A percentile compares a stretch with the other conserved stretches of the same genome.
phyloP scores from a whole-genome alignment of 345 rosid genomes.

The Litchi chinensis region DNA sequence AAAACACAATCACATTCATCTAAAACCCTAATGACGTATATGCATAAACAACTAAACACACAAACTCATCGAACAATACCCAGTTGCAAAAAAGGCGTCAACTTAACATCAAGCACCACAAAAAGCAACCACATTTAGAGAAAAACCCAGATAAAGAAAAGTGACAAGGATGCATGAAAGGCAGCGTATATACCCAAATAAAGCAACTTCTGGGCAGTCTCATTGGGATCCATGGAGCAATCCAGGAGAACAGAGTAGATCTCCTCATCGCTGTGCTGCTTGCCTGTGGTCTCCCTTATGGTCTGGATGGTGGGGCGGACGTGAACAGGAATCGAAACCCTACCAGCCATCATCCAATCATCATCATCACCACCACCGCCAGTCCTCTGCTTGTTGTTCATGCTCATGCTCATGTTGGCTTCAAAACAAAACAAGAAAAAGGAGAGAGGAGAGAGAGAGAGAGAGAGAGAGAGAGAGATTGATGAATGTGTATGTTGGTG shows the following conservation, averaged over 20 bases:
- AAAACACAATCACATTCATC: constrained; percentile 5
- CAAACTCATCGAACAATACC: not conserved
- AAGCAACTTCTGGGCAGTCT: constrained; percentile 74
- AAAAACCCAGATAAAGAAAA: constrained; percentile 3
- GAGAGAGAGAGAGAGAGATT: constrained; percentile 5
- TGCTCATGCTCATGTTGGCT: constrained; percentile 17
- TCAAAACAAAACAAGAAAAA: constrained; percentile 14
- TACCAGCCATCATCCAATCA: constrained; percentile 33
- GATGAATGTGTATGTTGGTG: constrained; percentile 4
- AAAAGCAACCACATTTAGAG: not conserved
- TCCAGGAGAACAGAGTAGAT: constrained; percentile 72
- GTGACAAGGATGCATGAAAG: not conserved
- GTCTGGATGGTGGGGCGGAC: constrained; percentile 56
- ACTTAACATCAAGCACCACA: not conserved
- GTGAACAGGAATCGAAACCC: constrained; percentile 61
- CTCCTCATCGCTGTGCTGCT: constrained; percentile 83
- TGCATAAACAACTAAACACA: not conserved
- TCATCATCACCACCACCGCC: constrained; percentile 42
- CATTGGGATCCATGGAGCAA: constrained; percentile 80
- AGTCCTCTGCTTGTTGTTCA: constrained; percentile 42
- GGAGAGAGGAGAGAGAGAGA: constrained; percentile 2
- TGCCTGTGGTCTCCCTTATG: constrained; percentile 77
- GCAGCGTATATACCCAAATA: constrained; percentile 48
- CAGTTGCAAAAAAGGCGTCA: constrained; percentile 10
- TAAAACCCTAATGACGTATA: constrained; percentile 1